Evolutionary conservation across 495 filamentous ascomycete genomes (phyloP), one percentile per base, ranked within the genome.

Genomic region (Astrothelium macrocarpum): DNA sequence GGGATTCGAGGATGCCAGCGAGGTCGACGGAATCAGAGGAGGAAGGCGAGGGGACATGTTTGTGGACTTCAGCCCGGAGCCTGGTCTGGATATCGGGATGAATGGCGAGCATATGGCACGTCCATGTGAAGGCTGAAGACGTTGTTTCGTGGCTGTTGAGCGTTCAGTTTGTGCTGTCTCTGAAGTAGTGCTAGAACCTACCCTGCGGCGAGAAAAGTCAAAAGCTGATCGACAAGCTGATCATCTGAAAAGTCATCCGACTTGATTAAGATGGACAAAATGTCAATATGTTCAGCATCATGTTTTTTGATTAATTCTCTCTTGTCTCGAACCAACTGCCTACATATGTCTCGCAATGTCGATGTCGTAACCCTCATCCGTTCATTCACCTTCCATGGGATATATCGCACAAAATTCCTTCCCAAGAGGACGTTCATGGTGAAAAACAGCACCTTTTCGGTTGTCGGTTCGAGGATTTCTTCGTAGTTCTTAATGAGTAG

Each of bases 121-220:
- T 73, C 79, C 81, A 83, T 32, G 80, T 80, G 4, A 84, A 69
- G 36, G 82, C 79, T 26, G 74, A 75, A 53, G 80, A 80, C 1
- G 80, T 82, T 25, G 82, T 83, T 75, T 83, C 82, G 60, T 83
- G 81, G 28, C 73, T 76, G 43, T 23, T 1, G 12, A 49, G 36
- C 31, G 60, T 68, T 25, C 34, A 39, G 34, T n/a, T n/a, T n/a
- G n/a, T n/a, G n/a, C n/a, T n/a, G n/a, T n/a, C n/a, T n/a, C n/a
- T n/a, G n/a, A n/a, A n/a, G n/a, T n/a, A n/a, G n/a, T 28, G 2
- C 43, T 67, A 72, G 59, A 67, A 75, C 78, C 2, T 65, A 72
- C 72, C 77, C 77, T 5, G 81, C 81, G 23, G 80, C 78, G 0
- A 84, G 67, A 59, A 83, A 83, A 0, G 81, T 84, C 61, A 83